Percentiles rank a stretch among this genome's conserved stretches.
phyloP scores from a whole-genome alignment of 2,329 filamentous ascomycete genomes.

The Zelopaecilomyces penicillatus region DNA sequence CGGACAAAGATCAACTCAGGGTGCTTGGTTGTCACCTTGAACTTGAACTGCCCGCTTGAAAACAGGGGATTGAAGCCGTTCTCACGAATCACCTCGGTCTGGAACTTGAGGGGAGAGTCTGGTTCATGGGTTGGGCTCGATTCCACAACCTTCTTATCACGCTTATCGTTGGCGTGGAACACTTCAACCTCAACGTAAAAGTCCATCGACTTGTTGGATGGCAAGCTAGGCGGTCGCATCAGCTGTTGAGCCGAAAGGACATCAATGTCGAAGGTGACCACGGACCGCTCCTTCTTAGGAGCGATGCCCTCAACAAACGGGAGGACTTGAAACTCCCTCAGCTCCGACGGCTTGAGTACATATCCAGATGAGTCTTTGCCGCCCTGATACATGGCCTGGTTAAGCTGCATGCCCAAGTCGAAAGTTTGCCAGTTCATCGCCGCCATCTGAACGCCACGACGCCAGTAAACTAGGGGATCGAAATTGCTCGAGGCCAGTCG shows the following conservation, averaged over 20 bases:
- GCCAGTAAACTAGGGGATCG: constrained; percentile 88
- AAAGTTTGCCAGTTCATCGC: constrained; percentile 98
- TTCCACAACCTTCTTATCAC: constrained; percentile 72
- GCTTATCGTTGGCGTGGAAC: constrained; percentile 87
- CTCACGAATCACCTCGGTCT: constrained; percentile 71
- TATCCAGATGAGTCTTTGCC: constrained; percentile 83
- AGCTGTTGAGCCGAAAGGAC: constrained; percentile 93
- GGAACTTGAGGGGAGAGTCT: constrained; percentile 61
- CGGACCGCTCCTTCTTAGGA: constrained; percentile 67
- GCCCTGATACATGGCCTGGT: constrained; percentile 94
- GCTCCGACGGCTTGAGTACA: constrained; percentile 81
- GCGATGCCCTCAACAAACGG: constrained; percentile 42
- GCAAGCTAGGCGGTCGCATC: constrained; percentile 68
- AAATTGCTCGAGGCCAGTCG: constrained; percentile 88
- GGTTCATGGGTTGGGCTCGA: constrained; percentile 39
- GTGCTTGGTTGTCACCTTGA: constrained; percentile 86
- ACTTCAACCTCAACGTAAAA: constrained; percentile 94
- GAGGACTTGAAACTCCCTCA: constrained; percentile 61
- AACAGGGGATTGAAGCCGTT: constrained; percentile 95
- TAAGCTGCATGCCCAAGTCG: constrained; percentile 90
- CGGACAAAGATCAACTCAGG: constrained; percentile 89
- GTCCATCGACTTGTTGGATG: constrained; percentile 68
- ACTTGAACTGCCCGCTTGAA: constrained; percentile 61
- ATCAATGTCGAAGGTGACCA: constrained; percentile 77
- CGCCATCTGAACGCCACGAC: constrained; percentile 93